Base-by-base conservation (phyloP, 257 asterid species). In the Forsythia suspensa region DNA sequence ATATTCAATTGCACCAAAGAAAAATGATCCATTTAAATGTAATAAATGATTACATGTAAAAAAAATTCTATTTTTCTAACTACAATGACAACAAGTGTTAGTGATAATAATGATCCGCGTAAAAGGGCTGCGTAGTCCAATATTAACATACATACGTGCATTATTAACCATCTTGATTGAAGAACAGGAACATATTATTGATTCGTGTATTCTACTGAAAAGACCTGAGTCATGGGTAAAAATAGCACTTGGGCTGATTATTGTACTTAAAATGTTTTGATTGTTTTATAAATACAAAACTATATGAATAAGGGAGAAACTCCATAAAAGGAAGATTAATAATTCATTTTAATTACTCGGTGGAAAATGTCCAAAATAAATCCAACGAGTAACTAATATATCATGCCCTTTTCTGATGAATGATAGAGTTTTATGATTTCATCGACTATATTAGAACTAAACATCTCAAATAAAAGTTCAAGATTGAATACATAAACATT, bases 81-180 rank as follows among this genome's bases (percentile, higher is more conserved):
- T 40, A 18, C 43, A 71, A 42, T 42, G 38, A 71, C 5, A 40
- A 72, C 4, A 40, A 0, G 8, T 6, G 43, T 38, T 67, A 77
- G 51, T 68, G 34, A 77, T 48, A 67, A 68, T 77, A 77, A 68
- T 69, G 75, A 68, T 77, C 68, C 52, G 36, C 75, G 46, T 77
- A 77, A 70, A 78, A 70, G 59, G 38, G 76, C 55, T 21, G 63
- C 67, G 21, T 70, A 70, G 81, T 42, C 76, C 43, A 70, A 40
- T 78, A 71, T 78, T 24, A 24, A 24, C 71, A 78, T 37, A 24
- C 76, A 71, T 70, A 57, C 44, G 61, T 52, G 81, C 57, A 51
- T 70, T 78, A 78, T 70, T 39, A 71, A 39, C 76, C 43, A 52
- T 29, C 52, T 61, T 11, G 24, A 70, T 51, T 78, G 81, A 55